These are phyloP conservation scores for Debaryomyces udenii DNA, from an alignment of 1,139 yeast genomes.

Conservation along the genomic window DNA sequence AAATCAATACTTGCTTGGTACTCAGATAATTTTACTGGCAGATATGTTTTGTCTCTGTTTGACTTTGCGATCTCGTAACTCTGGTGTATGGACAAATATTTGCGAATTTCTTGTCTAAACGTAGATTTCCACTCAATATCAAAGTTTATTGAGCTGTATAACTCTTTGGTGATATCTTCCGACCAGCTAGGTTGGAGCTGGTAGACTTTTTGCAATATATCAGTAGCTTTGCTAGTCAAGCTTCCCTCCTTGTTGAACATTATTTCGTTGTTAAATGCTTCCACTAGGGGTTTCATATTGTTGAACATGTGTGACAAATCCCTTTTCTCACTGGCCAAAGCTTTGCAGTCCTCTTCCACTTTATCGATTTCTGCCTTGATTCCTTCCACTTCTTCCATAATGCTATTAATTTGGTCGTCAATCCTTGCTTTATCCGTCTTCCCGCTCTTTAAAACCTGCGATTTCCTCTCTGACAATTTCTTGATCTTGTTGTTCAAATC, in stretches of 20 bases:
- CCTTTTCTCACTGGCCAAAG: slow-evolving; percentile 29
- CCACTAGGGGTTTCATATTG: slow-evolving; percentile 32
- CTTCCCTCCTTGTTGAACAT: slow-evolving; percentile 39
- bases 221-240: slow-evolving; percentile 31
- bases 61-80: slow-evolving; percentile 35
- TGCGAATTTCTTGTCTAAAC: slow-evolving; percentile 35
- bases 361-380: slow-evolving; percentile 25
- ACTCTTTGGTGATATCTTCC: slow-evolving; percentile 34
- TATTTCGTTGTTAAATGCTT: slow-evolving; percentile 29
- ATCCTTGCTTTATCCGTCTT: slow-evolving; percentile 26
- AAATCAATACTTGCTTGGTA: slow-evolving; percentile 46
- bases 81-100: slow-evolving; percentile 35
- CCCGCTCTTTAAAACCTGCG: slow-evolving; percentile 24
- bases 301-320: slow-evolving; percentile 21
- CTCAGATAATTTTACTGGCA: slow-evolving; percentile 39
- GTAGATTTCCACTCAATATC: slow-evolving; percentile 40
- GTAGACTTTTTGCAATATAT: slow-evolving; percentile 29
- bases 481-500: slow-evolving; percentile 28
- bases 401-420: slow-evolving; percentile 17
- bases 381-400: slow-evolving; percentile 15
- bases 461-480: slow-evolving; percentile 30
- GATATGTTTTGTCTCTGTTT: slow-evolving; percentile 31
- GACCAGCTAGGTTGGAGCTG: slow-evolving; percentile 40
- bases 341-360: slow-evolving; percentile 30
- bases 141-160: slow-evolving; percentile 29